phyloP scores from a whole-genome alignment of 176 grass and related monocot species.

The Poa pratensis region DNA sequence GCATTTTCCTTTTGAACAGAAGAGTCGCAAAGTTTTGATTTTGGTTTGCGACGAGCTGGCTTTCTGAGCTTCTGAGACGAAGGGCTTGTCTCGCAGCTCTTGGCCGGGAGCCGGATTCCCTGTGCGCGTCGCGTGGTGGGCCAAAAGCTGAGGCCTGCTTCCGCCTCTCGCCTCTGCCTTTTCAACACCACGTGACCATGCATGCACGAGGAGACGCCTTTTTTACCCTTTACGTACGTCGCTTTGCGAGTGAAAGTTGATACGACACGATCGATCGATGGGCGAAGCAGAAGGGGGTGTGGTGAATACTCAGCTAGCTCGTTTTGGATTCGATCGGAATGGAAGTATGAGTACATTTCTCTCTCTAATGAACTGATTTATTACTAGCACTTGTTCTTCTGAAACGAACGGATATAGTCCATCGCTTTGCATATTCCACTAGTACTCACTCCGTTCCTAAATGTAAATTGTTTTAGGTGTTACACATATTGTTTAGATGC shows the following conservation, averaged over 20 bases:
- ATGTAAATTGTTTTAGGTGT: no score
- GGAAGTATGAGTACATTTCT: no score
- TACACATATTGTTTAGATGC: no score
- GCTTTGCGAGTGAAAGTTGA: slow-evolving; percentile 27
- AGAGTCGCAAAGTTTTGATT: no score
- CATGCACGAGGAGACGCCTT: slow-evolving; percentile 6
- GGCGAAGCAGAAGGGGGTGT: neutral
- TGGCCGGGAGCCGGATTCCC: slow-evolving; percentile 68
- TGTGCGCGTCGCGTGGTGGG: slow-evolving; percentile 27
- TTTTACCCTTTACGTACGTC: slow-evolving; percentile 1
- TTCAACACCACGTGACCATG: slow-evolving; percentile 28
- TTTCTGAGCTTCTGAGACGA: slow-evolving; percentile 65
- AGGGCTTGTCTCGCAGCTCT: slow-evolving; percentile 64
- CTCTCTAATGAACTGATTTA: no score
- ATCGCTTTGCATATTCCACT: no score
- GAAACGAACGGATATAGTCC: no score
- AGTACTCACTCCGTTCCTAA: no score
- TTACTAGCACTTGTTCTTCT: no score
- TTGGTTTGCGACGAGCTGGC: slow-evolving; percentile 30
- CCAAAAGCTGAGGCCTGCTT: neutral
- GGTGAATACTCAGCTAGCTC: neutral
- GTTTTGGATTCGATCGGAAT: neutral
- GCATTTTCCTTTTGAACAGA: no score
- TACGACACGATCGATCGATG: neutral
- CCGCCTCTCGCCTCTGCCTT: neutral